Percentiles rank a stretch among this genome's conserved stretches.
Evolutionary conservation across 2,329 filamentous ascomycete species (phyloP).

Genomic region (Chrysosporium queenslandicum): DNA sequence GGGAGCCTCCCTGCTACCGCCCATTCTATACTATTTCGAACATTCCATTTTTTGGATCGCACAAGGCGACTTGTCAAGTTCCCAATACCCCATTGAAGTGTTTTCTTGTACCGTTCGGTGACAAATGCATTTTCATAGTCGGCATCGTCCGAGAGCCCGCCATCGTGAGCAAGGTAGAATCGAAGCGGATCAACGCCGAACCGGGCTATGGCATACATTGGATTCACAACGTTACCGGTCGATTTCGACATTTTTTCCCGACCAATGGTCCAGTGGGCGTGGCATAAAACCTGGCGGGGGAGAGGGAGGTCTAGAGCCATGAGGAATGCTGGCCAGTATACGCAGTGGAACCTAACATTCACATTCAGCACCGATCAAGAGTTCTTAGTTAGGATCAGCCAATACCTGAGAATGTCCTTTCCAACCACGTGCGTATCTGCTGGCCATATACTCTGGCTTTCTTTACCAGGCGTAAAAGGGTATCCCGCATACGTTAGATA

Average conservation of each 20-base stretch:
- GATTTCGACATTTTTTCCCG: slow-evolving; percentile 95
- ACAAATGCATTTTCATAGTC: slow-evolving; percentile 76
- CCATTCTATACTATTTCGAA: slow-evolving; percentile 48
- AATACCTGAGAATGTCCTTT: slow-evolving; percentile 76
- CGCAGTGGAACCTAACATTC: slow-evolving; percentile 63
- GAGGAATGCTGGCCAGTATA: slow-evolving; percentile 96
- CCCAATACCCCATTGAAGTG: slow-evolving; percentile 65
- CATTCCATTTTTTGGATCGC: slow-evolving; percentile 58
- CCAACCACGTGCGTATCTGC: slow-evolving; percentile 86
- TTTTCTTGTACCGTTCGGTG: slow-evolving; percentile 65
- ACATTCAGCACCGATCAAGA: not conserved
- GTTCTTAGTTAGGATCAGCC: not conserved
- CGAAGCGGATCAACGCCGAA: slow-evolving; percentile 83
- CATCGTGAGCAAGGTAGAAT: slow-evolving; percentile 76
- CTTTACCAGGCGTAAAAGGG: slow-evolving; percentile 56
- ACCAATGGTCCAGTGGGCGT: slow-evolving; percentile 92
- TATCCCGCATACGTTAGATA: slow-evolving; percentile 85
- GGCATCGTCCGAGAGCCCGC: slow-evolving; percentile 64
- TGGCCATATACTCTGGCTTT: slow-evolving; percentile 64
- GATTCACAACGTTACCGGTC: slow-evolving; percentile 87
- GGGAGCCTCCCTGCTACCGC: slow-evolving; percentile 25
- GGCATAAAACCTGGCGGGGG: slow-evolving; percentile 70
- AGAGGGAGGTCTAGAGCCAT: slow-evolving; percentile 74
- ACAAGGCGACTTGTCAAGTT: slow-evolving; percentile 67
- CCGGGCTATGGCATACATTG: slow-evolving; percentile 78